phyloP scores from a whole-genome alignment of 2,329 filamentous ascomycete genomes.

The Arthrobotrys megalospora region DNA sequence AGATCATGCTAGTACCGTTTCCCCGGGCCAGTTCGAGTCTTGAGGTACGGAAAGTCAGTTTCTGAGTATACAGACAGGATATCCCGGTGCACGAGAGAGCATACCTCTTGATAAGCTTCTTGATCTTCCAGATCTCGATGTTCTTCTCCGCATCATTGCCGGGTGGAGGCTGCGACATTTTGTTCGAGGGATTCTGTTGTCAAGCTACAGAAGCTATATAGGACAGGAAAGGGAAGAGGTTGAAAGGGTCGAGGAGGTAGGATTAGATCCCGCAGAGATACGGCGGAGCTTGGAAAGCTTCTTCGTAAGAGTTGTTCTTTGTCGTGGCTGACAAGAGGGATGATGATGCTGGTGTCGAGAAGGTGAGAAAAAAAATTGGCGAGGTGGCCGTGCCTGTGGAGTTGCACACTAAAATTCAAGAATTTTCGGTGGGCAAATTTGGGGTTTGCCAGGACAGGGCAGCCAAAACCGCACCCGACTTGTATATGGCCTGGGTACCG shows the following conservation, averaged over 20 bases:
- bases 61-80: background rate
- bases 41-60: constrained; percentile 25
- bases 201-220: constrained; percentile 57
- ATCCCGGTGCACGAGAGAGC: background rate
- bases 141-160: constrained; percentile 97
- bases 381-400: constrained; percentile 33
- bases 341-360: constrained; percentile 19
- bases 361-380: constrained; percentile 44
- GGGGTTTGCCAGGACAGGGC: constrained; percentile 25
- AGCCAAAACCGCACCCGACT: constrained; percentile 27
- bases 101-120: constrained; percentile 95
- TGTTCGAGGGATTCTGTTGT: constrained; percentile 67
- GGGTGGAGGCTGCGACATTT: constrained; percentile 84
- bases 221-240: constrained; percentile 25
- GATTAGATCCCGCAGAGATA: constrained; percentile 48
- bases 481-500: too few species aligned
- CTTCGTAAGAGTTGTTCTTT: constrained; percentile 34
- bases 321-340: constrained; percentile 32
- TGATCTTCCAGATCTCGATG: constrained; percentile 82
- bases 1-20: constrained; percentile 99
- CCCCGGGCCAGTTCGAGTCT: constrained; percentile 91
- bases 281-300: constrained; percentile 57
- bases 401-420: constrained; percentile 36
- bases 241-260: constrained; percentile 37
- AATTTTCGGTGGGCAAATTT: constrained; percentile 44